A percentile compares a stretch with the other conserved stretches of the same genome.
phyloP scores from a whole-genome alignment of 768 basidiomycete species.

The Xerocomellus amylosporus region DNA sequence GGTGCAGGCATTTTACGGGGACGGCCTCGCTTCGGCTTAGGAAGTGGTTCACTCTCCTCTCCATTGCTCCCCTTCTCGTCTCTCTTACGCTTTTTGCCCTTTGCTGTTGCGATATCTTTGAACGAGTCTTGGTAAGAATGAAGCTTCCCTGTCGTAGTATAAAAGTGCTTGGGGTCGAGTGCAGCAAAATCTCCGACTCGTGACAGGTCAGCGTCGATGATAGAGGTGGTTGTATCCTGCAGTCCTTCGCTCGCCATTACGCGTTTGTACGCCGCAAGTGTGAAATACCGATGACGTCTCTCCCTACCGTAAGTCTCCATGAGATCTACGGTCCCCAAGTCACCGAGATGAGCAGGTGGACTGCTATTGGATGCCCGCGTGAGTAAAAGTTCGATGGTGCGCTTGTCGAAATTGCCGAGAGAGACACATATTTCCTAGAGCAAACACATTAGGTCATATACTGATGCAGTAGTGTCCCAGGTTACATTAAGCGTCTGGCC shows the following conservation, averaged over 20 bases:
- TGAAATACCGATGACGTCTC: conserved; percentile 83
- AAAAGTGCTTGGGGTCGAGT: conserved; percentile 52
- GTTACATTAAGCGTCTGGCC: conserved; percentile 74
- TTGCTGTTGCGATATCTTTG: conserved; percentile 31
- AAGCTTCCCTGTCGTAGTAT: conserved; percentile 42
- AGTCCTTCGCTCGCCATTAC: conserved; percentile 66
- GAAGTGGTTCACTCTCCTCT: conserved; percentile 20
- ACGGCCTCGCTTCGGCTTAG: conserved; percentile 50
- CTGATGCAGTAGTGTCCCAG: background rate
- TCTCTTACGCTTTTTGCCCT: conserved; percentile 32
- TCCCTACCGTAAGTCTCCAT: conserved; percentile 86
- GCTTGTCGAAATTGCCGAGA: conserved; percentile 70
- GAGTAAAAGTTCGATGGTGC: conserved; percentile 81
- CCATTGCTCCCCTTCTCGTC: conserved; percentile 21
- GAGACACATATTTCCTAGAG: conserved; percentile 59
- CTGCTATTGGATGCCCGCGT: conserved; percentile 60
- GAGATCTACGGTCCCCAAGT: conserved; percentile 64
- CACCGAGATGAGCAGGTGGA: conserved; percentile 69
- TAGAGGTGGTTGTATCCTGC: conserved; percentile 45
- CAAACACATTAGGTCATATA: conserved; percentile 4
- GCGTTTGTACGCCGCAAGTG: conserved; percentile 61
- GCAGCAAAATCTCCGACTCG: conserved; percentile 54
- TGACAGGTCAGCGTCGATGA: conserved; percentile 46
- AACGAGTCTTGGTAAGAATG: conserved; percentile 49
- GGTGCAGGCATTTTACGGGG: conserved; percentile 42